Conservation (phyloP, 495 filamentous ascomycete species). For the Apodospora peruviana region DNA sequence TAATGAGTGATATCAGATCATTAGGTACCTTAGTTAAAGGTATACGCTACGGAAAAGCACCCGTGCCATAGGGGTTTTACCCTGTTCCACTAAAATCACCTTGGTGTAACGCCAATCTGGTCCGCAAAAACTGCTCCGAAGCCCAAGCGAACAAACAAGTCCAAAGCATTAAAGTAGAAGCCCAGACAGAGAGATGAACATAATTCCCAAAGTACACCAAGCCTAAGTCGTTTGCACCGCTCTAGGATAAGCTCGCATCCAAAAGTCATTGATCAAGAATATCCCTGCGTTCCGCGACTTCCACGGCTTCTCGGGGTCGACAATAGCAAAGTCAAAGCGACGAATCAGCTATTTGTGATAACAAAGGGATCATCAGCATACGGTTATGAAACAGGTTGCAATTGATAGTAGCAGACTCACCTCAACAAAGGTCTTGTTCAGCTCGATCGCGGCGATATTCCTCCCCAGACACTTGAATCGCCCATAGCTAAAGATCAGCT, state of each 20-base stretch:
- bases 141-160: too few species aligned
- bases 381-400: background rate
- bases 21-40: too few species aligned
- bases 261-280: background rate
- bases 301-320: background rate
- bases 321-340: background rate
- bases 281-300: background rate
- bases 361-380: background rate
- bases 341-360: background rate
- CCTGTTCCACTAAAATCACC: too few species aligned
- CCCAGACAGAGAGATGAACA: too few species aligned
- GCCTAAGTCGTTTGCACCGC: too few species aligned
- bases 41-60: too few species aligned
- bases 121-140: too few species aligned
- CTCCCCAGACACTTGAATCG: constrained; percentile 49
- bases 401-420: constrained; percentile 18
- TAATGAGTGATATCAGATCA: too few species aligned
- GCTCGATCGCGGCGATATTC: constrained; percentile 52
- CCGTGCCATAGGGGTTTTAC: too few species aligned
- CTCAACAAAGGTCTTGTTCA: constrained; percentile 48
- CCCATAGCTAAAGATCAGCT: constrained; percentile 51
- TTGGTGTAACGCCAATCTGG: too few species aligned
- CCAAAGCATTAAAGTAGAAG: too few species aligned
- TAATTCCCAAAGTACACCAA: too few species aligned
- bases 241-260: background rate